Base-by-base conservation (phyloP, 129 eudicot species). In the Escallonia rubra region DNA sequence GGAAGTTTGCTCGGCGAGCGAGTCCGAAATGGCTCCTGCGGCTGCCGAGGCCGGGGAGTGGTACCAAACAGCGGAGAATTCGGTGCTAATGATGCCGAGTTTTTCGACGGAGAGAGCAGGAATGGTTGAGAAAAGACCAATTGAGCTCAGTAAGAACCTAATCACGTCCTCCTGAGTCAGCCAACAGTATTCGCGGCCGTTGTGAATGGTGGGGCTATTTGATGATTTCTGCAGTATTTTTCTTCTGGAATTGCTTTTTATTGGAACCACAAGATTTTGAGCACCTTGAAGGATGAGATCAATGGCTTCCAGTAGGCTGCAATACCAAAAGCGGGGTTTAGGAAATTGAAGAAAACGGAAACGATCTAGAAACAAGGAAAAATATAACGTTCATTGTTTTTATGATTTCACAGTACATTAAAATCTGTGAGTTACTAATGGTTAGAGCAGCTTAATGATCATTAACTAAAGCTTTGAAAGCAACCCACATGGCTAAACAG, bases 201-300 rank as follows among this genome's bases (percentile, higher is more conserved):
- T 83, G 72, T 86, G 93, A 56, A 57, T 57, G 6, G 88, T 79
- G 4, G 77, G 80, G 62, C 72, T 66, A 45, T 45, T 46, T 38
- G 81, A 55, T 12, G 65, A 51, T 69, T 72, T 72, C 15, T 63
- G 71, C 1, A 61, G 77, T 8, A 39, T 62, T 46, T 82, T 83
- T 54, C 83, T 70, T 69, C 47, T 82, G 0, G 84, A 70, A 59
- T 59, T 66, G 4, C 50, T 80, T 54, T 74, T 79, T 14, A 92
- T 83, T 7, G 98, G 98, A 9, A 92, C 91, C 67, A 92, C 87
- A 0, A 92, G 82, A 70, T 92, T 82, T 16, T 92, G 98, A 14
- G 91, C 83, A 4, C 98, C 98, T 54, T 80, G 47, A 15, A 92
- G 85, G 44, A 92, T 86, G 9, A 89, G 55, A 57, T 86, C 91